Percentiles rank a stretch among this genome's conserved stretches.
Evolutionary conservation across 2,329 filamentous ascomycete species (phyloP).

Genomic region (Penicillium brasilianum): DNA sequence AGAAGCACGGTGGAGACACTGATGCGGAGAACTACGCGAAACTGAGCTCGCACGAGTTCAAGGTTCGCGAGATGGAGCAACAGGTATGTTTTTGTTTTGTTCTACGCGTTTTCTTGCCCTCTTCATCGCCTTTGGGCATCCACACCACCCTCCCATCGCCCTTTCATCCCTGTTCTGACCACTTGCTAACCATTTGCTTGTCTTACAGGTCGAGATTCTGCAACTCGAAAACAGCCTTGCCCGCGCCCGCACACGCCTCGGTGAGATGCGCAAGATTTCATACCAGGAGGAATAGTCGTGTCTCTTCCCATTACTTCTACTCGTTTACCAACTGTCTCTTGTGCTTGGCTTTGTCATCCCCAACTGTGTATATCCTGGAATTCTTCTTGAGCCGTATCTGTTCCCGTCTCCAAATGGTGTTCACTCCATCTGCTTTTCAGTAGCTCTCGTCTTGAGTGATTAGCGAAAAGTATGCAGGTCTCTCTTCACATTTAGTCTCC

Average conservation of each 20-base stretch:
- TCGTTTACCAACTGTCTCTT: neutral
- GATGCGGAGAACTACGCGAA: constrained; percentile 86
- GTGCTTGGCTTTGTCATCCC: neutral
- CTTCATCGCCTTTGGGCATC: neutral
- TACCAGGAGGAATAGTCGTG: constrained; percentile 73
- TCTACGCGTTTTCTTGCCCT: constrained; percentile 10
- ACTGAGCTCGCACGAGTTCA: constrained; percentile 93
- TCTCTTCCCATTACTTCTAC: neutral
- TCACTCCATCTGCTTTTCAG: neutral
- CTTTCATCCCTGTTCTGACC: neutral
- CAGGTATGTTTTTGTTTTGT: constrained; percentile 68
- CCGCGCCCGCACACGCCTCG: constrained; percentile 78
- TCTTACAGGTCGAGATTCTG: constrained; percentile 86
- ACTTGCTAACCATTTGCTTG: constrained; percentile 18
- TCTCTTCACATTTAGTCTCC: neutral
- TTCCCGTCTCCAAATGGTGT: neutral
- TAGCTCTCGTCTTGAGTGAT: constrained; percentile 9
- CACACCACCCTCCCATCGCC: neutral
- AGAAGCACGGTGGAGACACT: constrained; percentile 76
- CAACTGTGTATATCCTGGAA: constrained; percentile 20
- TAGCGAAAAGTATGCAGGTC: constrained; percentile 17
- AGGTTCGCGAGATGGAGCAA: constrained; percentile 98
- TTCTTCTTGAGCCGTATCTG: neutral
- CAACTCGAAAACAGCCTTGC: constrained; percentile 88
- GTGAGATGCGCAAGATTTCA: constrained; percentile 97